These are phyloP conservation scores for Chalaropsis ovoidea DNA, from an alignment of 2,329 filamentous ascomycete species.

Conservation along the genomic window DNA sequence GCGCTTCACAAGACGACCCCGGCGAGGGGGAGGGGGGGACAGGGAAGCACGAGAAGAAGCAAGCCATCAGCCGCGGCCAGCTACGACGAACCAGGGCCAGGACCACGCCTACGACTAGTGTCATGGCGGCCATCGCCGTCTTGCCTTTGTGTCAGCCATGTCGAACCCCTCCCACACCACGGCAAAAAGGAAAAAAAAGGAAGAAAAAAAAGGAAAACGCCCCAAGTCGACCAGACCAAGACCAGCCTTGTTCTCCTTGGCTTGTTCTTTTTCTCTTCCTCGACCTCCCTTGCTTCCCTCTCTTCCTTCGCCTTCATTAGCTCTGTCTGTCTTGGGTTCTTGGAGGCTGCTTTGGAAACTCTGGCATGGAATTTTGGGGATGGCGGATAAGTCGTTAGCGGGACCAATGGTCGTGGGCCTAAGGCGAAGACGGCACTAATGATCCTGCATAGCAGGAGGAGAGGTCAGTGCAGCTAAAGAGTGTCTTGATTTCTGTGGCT, in stretches of 20 bases:
- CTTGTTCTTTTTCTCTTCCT: constrained; percentile 12
- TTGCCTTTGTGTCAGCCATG: constrained; percentile 1
- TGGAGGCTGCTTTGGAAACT: neutral
- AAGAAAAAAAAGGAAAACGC: neutral
- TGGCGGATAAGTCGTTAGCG: constrained; percentile 5
- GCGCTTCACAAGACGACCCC: constrained; percentile 6
- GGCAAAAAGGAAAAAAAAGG: neutral
- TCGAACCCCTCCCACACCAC: neutral
- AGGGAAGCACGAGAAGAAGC: neutral
- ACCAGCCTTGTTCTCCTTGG: constrained; percentile 1
- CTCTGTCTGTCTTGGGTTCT: neutral
- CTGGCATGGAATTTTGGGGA: neutral
- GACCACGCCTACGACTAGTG: neutral
- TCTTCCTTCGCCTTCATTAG: neutral
- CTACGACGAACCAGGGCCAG: neutral
- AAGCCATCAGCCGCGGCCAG: neutral
- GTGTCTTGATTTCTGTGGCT: neutral
- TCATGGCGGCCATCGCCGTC: constrained; percentile 1
- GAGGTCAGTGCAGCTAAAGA: constrained; percentile 9
- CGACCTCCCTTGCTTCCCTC: constrained; percentile 10
- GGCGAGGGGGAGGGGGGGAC: neutral
- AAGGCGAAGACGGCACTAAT: constrained; percentile 1
- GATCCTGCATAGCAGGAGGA: constrained; percentile 3
- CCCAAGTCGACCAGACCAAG: neutral
- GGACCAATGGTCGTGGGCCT: neutral